Evolutionary conservation across 2,329 filamentous ascomycete species (phyloP).

Genomic region (Colletotrichum sp.): DNA sequence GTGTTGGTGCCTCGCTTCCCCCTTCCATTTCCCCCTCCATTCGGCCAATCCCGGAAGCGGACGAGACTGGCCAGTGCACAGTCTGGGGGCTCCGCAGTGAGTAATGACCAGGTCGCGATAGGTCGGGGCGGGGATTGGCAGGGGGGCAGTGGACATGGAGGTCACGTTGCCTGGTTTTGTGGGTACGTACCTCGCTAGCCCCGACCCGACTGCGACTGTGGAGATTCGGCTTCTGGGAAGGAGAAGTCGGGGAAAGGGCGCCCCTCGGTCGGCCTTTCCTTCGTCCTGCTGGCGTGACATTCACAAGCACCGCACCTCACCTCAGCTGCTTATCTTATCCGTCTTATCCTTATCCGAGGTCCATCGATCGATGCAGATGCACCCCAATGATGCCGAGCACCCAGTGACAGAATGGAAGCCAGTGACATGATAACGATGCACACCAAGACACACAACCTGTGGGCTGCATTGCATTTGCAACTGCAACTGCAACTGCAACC

Average conservation of each 20-base stretch:
- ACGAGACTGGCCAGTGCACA: neutral
- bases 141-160: neutral
- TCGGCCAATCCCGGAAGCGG: conserved; percentile 17
- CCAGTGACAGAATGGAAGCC: neutral
- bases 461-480: neutral
- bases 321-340: neutral
- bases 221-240: neutral
- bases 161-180: neutral
- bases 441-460: neutral
- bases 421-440: neutral
- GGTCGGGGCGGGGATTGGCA: neutral
- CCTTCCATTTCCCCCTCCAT: neutral
- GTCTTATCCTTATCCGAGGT: neutral
- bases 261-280: neutral
- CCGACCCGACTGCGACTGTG: neutral
- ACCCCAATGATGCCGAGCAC: neutral
- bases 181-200: neutral
- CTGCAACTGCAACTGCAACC: neutral
- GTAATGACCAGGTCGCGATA: conserved; percentile 4
- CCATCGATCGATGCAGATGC: neutral
- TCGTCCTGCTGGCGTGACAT: neutral
- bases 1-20: neutral
- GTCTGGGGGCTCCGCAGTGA: neutral
- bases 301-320: neutral
- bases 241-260: neutral